Percentiles rank a stretch among this genome's conserved stretches.
Conservation (phyloP, 768 basidiomycete species). For the Holtermannia corniformis region DNA sequence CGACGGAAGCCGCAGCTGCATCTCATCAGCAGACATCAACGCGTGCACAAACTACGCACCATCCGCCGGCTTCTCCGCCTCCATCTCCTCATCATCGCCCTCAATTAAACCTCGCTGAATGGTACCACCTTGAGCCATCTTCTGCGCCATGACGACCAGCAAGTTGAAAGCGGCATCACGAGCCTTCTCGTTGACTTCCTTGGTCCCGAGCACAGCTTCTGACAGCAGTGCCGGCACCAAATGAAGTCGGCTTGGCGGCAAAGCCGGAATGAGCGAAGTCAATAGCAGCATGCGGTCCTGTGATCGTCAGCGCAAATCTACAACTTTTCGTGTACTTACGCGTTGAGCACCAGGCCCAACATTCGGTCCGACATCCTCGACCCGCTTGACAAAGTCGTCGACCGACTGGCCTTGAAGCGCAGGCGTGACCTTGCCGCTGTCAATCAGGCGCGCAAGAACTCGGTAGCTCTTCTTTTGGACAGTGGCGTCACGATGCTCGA, state of each 20-base stretch:
- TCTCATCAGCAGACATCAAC: constrained; percentile 3
- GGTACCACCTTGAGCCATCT: constrained; percentile 78
- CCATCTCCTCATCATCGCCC: constrained; percentile 45
- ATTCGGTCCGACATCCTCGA: constrained; percentile 58
- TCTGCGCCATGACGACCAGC: constrained; percentile 79
- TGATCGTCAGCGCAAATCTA: neutral
- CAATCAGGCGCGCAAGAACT: constrained; percentile 64
- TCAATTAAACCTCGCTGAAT: constrained; percentile 62
- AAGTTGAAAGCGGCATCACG: constrained; percentile 81
- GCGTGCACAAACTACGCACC: constrained; percentile 12
- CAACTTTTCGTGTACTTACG: constrained; percentile 46
- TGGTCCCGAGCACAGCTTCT: constrained; percentile 88
- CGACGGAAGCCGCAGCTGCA: constrained; percentile 46
- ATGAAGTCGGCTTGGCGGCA: constrained; percentile 66
- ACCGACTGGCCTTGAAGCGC: constrained; percentile 38
- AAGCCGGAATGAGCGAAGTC: constrained; percentile 54
- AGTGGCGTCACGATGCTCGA: constrained; percentile 69
- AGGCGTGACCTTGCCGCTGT: constrained; percentile 49
- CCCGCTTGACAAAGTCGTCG: constrained; percentile 54
- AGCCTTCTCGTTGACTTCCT: constrained; percentile 91
- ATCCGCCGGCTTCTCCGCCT: constrained; percentile 6
- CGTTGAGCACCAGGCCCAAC: constrained; percentile 79
- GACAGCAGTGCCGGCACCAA: constrained; percentile 81
- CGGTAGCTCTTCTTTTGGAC: constrained; percentile 96
- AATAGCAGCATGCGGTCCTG: constrained; percentile 79